phyloP scores from a whole-genome alignment of 75 land plant genomes.

The Cryptomeria japonica region DNA sequence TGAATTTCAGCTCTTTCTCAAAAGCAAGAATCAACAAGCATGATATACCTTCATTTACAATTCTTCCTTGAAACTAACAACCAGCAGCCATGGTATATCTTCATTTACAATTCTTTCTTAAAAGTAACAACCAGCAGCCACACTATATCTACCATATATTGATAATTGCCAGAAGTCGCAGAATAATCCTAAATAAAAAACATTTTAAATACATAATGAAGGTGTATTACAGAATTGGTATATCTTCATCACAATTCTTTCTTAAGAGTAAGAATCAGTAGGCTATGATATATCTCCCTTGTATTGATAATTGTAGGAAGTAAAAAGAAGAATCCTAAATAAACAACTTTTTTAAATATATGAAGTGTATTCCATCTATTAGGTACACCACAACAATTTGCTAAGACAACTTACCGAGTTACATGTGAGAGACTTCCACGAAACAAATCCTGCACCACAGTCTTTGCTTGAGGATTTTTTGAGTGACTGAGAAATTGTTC shows the following conservation, averaged over 20 bases:
- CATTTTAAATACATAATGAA: constrained; percentile 3
- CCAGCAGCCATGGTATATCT: not conserved
- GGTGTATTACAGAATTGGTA: not conserved
- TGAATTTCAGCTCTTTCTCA: not conserved
- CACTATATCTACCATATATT: not conserved
- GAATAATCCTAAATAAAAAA: not conserved
- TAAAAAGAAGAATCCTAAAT: not conserved
- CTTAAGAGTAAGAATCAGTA: not conserved
- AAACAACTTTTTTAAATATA: not conserved
- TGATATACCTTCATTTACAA: not conserved
- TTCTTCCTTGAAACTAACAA: not conserved
- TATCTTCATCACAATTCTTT: not conserved
- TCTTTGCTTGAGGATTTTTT: constrained; percentile 59
- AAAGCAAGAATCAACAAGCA: not conserved
- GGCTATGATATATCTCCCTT: not conserved
- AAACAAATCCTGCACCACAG: constrained; percentile 88
- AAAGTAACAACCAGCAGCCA: not conserved
- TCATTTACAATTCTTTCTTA: not conserved
- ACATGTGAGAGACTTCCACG: constrained; percentile 93
- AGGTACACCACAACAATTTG: not conserved
- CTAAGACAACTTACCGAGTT: constrained; percentile 60
- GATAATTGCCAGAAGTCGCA: not conserved
- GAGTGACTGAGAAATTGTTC: constrained; percentile 80
- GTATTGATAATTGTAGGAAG: not conserved
- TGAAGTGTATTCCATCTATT: not conserved